A percentile compares a stretch with the other conserved stretches of the same genome.
phyloP scores from a whole-genome alignment of 208 protist genomes.

The Leishmania turanica region DNA sequence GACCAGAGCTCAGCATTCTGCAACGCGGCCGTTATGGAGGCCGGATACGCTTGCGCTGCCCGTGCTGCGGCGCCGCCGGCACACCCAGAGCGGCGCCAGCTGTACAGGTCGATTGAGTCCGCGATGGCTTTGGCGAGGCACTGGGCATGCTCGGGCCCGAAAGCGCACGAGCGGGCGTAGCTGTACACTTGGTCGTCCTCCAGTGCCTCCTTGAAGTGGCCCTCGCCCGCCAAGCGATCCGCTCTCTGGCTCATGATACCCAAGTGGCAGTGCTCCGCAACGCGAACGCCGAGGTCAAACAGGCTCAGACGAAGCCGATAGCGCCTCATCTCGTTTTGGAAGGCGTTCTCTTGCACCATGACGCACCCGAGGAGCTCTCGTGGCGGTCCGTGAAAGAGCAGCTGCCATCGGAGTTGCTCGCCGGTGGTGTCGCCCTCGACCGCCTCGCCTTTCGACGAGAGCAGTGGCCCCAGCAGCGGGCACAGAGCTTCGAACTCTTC shows the following conservation, averaged over 20 bases:
- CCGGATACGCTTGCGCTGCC: neutral
- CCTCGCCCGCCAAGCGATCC: slow-evolving; percentile 44
- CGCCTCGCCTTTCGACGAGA: slow-evolving; percentile 12
- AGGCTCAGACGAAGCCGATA: slow-evolving; percentile 85
- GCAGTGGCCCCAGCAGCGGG: slow-evolving; percentile 28
- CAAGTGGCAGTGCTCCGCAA: slow-evolving; percentile 88
- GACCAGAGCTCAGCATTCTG: slow-evolving; percentile 31
- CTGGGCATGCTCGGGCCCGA: slow-evolving; percentile 54
- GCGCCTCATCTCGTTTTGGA: slow-evolving; percentile 84
- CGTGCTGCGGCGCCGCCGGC: neutral
- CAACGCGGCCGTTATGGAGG: slow-evolving; percentile 27
- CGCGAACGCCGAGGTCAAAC: slow-evolving; percentile 83
- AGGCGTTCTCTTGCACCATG: slow-evolving; percentile 82
- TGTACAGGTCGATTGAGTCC: slow-evolving; percentile 69
- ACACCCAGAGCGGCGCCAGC: slow-evolving; percentile 40
- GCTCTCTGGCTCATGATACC: slow-evolving; percentile 72
- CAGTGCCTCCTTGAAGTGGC: slow-evolving; percentile 46
- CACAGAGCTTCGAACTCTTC: slow-evolving; percentile 25
- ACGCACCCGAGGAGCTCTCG: slow-evolving; percentile 83
- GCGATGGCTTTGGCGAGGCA: slow-evolving; percentile 67
- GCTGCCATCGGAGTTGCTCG: slow-evolving; percentile 10
- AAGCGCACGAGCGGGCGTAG: slow-evolving; percentile 80
- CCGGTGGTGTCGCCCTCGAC: slow-evolving; percentile 8
- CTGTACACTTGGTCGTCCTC: slow-evolving; percentile 72
- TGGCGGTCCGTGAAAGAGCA: slow-evolving; percentile 47